Conservation (phyloP, 345 rosid species). For the Lepidium sativum region DNA sequence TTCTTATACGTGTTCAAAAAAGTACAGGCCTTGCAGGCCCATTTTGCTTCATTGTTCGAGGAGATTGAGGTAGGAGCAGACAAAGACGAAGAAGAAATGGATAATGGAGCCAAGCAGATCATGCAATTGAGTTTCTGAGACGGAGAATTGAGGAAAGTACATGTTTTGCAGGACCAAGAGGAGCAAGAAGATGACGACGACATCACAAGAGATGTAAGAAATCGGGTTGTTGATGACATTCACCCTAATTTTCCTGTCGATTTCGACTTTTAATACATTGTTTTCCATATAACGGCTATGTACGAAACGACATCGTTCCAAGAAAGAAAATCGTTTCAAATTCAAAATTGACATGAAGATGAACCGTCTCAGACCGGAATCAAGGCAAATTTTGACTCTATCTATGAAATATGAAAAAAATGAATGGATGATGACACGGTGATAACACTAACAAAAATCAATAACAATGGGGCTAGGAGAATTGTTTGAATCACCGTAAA, state of each 20-base stretch:
- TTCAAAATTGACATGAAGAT: not conserved
- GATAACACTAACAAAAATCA: no score
- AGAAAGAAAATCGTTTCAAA: not conserved
- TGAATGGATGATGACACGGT: no score
- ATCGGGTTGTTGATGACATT: slow-evolving; percentile 5
- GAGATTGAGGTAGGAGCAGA: slow-evolving; percentile 3
- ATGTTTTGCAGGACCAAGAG: slow-evolving; percentile 77
- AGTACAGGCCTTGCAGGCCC: slow-evolving; percentile 94
- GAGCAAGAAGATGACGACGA: slow-evolving; percentile 21
- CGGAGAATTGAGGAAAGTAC: slow-evolving; percentile 84
- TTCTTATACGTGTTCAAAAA: slow-evolving; percentile 69
- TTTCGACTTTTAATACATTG: not conserved
- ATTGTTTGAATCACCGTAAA: no score
- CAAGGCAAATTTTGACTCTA: not conserved
- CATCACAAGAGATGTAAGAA: not conserved
- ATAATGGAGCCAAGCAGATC: slow-evolving; percentile 42
- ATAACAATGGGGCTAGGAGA: no score
- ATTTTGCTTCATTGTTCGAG: slow-evolving; percentile 31
- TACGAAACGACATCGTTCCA: not conserved
- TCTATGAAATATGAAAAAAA: no score
- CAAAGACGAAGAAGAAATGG: slow-evolving; percentile 15
- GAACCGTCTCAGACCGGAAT: not conserved
- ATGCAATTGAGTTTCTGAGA: slow-evolving; percentile 52
- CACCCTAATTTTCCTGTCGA: slow-evolving; percentile 13
- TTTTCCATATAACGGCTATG: not conserved